Conservation (phyloP, 1,284 basidiomycete genomes). For the Trametes pubescens region DNA sequence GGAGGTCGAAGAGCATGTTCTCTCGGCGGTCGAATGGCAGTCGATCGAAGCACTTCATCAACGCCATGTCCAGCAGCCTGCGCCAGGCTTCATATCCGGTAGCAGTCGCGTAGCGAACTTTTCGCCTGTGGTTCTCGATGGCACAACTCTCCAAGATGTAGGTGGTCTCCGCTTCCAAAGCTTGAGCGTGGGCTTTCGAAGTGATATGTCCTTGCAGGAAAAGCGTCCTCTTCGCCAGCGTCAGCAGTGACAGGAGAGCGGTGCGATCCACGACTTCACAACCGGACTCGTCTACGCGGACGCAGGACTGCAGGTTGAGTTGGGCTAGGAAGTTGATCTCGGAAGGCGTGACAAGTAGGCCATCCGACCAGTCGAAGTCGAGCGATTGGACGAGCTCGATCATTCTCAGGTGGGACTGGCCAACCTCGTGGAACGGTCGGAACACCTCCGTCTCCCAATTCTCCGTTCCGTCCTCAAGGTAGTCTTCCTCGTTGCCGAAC, state of each 20-base stretch:
- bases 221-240: conserved; percentile 64
- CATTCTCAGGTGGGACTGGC: conserved; percentile 84
- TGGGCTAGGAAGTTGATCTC: conserved; percentile 75
- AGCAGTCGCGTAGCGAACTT: conserved; percentile 77
- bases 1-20: conserved; percentile 86
- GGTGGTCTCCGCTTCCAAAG: conserved; percentile 72
- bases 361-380: conserved; percentile 90
- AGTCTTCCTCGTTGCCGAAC: conserved; percentile 68
- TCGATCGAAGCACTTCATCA: conserved; percentile 85
- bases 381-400: conserved; percentile 89
- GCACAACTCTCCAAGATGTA: conserved; percentile 87
- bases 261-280: conserved; percentile 85
- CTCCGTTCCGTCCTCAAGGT: conserved; percentile 50
- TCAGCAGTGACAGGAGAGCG: conserved; percentile 73
- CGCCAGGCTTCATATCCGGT: conserved; percentile 86
- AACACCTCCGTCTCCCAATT: conserved; percentile 59
- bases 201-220: conserved; percentile 75
- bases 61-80: conserved; percentile 80
- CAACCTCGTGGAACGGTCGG: conserved; percentile 72
- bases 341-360: conserved; percentile 62
- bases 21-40: conserved; percentile 84
- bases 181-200: conserved; percentile 68
- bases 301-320: conserved; percentile 80
- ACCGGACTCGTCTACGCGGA: conserved; percentile 74
- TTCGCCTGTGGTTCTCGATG: conserved; percentile 86